These are phyloP conservation scores for Hypomyces perniciosus DNA, from an alignment of 2,329 filamentous ascomycete species.

Conservation along the genomic window DNA sequence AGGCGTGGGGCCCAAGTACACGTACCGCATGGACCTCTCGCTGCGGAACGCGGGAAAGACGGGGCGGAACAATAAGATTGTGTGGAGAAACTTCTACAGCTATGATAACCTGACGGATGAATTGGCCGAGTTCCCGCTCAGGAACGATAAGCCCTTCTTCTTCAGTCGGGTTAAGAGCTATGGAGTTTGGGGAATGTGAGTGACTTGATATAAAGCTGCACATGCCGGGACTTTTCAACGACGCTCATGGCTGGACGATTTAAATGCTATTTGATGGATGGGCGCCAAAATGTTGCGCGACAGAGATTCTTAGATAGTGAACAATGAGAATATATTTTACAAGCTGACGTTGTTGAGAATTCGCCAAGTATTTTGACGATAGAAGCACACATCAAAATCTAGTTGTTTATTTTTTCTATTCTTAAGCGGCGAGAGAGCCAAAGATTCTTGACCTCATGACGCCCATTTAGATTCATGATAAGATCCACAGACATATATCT, in stretches of 20 bases:
- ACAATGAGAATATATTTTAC: too few relatives aligned
- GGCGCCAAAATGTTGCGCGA: too few relatives aligned
- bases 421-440: background rate
- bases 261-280: too few relatives aligned
- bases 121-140: constrained; percentile 71
- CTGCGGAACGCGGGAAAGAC: constrained; percentile 59
- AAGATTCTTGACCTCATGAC: background rate
- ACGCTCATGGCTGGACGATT: too few relatives aligned
- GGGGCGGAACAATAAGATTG: constrained; percentile 75
- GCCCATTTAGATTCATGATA: background rate
- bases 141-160: constrained; percentile 59
- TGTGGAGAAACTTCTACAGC: constrained; percentile 86
- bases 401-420: too few relatives aligned
- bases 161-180: constrained; percentile 63
- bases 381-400: too few relatives aligned
- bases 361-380: too few relatives aligned
- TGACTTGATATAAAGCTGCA: background rate
- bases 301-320: too few relatives aligned
- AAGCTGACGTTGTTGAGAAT: too few relatives aligned
- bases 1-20: constrained; percentile 70
- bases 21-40: constrained; percentile 74
- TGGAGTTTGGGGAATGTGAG: constrained; percentile 35
- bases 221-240: background rate
- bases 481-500: too few relatives aligned
- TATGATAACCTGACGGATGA: constrained; percentile 87